Evolutionary conservation across 306 rosid genomes (phyloP).

Genomic region (Mimosa pudica): DNA sequence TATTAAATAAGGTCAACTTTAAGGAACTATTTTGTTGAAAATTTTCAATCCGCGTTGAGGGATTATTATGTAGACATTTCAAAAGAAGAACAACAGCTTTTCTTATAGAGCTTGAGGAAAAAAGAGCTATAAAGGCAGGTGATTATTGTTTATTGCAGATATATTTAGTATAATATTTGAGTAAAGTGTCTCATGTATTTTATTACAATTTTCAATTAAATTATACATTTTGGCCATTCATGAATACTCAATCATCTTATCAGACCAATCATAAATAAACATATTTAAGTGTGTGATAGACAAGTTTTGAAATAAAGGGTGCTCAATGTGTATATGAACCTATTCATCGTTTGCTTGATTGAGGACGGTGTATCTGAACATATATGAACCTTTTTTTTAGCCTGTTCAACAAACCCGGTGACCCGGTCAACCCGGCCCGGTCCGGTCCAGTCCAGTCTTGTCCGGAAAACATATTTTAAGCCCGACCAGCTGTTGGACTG

Average conservation of each 20-base stretch:
- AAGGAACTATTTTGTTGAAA: no score
- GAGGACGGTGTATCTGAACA: no score
- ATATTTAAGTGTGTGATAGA: background rate
- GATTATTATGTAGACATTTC: constrained; percentile 36
- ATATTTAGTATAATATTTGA: background rate
- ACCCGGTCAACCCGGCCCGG: no score
- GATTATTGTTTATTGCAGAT: background rate
- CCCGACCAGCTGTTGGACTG: no score
- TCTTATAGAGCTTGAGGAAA: constrained; percentile 73
- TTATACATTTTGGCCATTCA: background rate
- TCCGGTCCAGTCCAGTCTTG: no score
- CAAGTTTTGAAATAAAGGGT: background rate
- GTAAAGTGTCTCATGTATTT: no score
- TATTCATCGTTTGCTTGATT: background rate
- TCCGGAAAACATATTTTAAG: no score
- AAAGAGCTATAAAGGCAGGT: constrained; percentile 78
- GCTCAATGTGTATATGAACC: background rate
- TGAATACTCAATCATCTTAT: background rate
- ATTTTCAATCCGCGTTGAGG: no score
- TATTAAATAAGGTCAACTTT: no score
- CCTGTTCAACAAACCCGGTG: no score
- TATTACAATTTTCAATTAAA: background rate
- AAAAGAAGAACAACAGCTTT: constrained; percentile 68
- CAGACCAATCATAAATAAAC: background rate
- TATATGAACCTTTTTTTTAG: no score